Base-by-base conservation (phyloP, 2,329 filamentous ascomycete genomes). In the Hymenoscyphus albidus region DNA sequence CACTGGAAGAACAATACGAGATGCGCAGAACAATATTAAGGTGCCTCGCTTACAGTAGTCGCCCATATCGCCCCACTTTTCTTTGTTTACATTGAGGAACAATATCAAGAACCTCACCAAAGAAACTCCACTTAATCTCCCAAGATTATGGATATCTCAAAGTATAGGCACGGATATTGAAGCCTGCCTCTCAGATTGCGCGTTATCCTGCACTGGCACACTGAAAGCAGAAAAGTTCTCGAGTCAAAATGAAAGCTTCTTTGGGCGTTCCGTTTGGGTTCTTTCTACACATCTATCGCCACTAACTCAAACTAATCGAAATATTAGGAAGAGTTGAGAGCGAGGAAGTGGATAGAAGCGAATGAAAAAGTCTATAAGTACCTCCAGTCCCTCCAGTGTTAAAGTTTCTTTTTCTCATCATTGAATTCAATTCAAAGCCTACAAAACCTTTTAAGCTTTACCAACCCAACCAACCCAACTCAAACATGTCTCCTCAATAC, bases 311-410 rank as follows among this genome's bases (percentile, higher is more conserved):
- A 3, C 13, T 7, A 6, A 7, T 16, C 13, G 16, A 7, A 2
- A 35, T 35, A 35, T 2, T 10, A 10, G 9, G 5, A 35, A 35
- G 5, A 10, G 9, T 2, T 35, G 4, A 35, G 3, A 35, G 5
- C 6, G 5, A 35, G 35, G 35, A 35, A 35, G 1, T 35, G 35
- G 35, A 35, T 35, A 10, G 35, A 35, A 35, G 35, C 5, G 35
- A 35, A 27, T 3, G 35, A n/a, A 57, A 57, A 57, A 57, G 16
- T 32, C 27, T 57, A 57, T 57, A 57, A 57, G 32, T 57, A 57
- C 16, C 54, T 10, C 54, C 44, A 3, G 10, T 27, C 54, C 16
- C 54, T 32, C 54, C 22, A 3, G 27, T 27, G 13, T 57, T 18
- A 27, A 9, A 6, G 13, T 27, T 31, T 57, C 35, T 31, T 57